Percentiles rank a stretch among this genome's conserved stretches.
Conservation (phyloP, 2,329 filamentous ascomycete species). For the Nigrograna mackinnonii region DNA sequence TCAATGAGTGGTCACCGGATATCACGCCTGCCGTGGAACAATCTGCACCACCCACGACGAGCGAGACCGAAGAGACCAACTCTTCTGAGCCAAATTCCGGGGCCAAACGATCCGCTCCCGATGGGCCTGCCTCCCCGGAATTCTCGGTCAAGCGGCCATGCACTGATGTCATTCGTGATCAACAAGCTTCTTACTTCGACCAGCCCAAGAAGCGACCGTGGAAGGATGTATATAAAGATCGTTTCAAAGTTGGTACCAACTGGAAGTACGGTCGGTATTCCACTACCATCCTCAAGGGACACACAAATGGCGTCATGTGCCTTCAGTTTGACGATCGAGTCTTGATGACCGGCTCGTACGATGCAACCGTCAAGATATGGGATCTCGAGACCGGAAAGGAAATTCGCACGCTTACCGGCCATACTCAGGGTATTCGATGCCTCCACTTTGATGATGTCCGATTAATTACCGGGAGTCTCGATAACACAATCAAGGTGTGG, state of each 20-base stretch:
- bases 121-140: constrained; percentile 24
- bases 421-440: constrained; percentile 81
- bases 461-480: constrained; percentile 86
- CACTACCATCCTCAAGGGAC: constrained; percentile 80
- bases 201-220: constrained; percentile 66
- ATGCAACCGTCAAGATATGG: constrained; percentile 95
- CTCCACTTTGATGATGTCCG: constrained; percentile 93
- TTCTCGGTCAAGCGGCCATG: constrained; percentile 38
- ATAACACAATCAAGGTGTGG: constrained; percentile 89
- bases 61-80: constrained; percentile 12
- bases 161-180: constrained; percentile 26
- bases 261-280: constrained; percentile 95
- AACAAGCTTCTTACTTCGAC: constrained; percentile 53
- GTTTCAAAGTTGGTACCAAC: constrained; percentile 93
- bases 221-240: constrained; percentile 97
- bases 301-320: constrained; percentile 85
- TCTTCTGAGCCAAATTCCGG: constrained; percentile 17
- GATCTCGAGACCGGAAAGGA: constrained; percentile 86
- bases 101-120: constrained; percentile 34
- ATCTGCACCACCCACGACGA: constrained; percentile 9
- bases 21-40: constrained; percentile 53
- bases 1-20: constrained; percentile 57
- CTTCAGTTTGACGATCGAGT: constrained; percentile 85
- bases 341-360: constrained; percentile 92
- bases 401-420: constrained; percentile 81